These are phyloP conservation scores for Colletotrichum cuscutae DNA, from an alignment of 2,329 filamentous ascomycete species.

Conservation along the genomic window DNA sequence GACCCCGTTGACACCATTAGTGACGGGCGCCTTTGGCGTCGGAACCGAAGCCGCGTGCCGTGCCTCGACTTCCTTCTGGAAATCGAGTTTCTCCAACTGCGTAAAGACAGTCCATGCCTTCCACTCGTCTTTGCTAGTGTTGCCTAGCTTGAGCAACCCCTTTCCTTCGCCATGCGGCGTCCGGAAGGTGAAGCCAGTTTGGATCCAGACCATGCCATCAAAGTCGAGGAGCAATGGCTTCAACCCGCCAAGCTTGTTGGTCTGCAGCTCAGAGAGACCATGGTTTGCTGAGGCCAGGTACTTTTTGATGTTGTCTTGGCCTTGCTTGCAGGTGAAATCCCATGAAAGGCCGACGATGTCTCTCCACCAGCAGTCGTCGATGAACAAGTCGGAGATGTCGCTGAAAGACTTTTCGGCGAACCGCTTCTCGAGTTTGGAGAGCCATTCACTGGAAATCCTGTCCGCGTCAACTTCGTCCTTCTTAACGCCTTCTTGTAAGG, in stretches of 20 bases:
- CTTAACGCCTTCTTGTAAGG: background rate
- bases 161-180: constrained; percentile 36
- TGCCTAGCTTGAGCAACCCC: constrained; percentile 37
- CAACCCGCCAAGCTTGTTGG: constrained; percentile 25
- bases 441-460: constrained; percentile 11
- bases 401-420: constrained; percentile 9
- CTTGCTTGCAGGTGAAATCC: constrained; percentile 42
- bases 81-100: constrained; percentile 39
- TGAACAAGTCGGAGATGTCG: constrained; percentile 37
- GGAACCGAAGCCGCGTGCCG: background rate
- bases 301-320: constrained; percentile 29
- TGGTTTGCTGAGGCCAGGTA: constrained; percentile 29
- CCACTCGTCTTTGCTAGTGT: constrained; percentile 34
- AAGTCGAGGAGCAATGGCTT: constrained; percentile 33
- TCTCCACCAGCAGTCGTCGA: constrained; percentile 42
- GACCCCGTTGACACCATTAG: background rate
- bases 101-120: constrained; percentile 41
- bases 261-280: constrained; percentile 7
- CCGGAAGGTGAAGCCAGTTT: constrained; percentile 36
- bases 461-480: constrained; percentile 6
- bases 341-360: constrained; percentile 42
- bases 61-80: constrained; percentile 28
- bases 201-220: constrained; percentile 34
- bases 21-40: background rate
- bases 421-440: background rate